A percentile compares a stretch with the other conserved stretches of the same genome.
Conservation (phyloP, 352 stramenopile genomes). For the Globisporangium sylvaticum region DNA sequence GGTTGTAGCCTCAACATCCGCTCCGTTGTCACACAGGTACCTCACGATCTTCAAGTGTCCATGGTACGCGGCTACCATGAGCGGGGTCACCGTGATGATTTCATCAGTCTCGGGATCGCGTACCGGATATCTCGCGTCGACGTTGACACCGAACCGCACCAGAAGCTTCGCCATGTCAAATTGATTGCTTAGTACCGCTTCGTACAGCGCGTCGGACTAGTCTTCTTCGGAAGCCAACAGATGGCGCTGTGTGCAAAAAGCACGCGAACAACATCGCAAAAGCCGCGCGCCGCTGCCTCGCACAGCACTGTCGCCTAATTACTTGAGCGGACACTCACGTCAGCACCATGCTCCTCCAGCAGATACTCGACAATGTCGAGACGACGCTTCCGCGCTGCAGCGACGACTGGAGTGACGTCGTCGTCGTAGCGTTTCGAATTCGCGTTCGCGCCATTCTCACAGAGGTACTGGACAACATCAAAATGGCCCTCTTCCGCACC, state of each 20-base stretch:
- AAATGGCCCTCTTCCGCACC: neutral
- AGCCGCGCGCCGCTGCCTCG: neutral
- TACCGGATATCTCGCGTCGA: neutral
- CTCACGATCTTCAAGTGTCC: neutral
- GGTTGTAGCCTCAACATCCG: neutral
- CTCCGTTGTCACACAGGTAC: neutral
- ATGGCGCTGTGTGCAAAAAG: neutral
- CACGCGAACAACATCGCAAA: neutral
- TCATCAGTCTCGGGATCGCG: neutral
- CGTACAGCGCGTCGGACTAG: neutral
- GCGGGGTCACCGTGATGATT: neutral
- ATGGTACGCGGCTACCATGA: neutral
- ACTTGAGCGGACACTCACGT: neutral
- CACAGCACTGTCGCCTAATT: neutral
- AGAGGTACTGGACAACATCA: constrained; percentile 1
- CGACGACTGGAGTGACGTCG: neutral
- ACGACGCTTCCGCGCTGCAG: neutral
- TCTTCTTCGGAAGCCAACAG: neutral
- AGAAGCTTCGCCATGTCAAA: constrained; percentile 1
- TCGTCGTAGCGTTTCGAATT: neutral
- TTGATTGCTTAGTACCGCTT: neutral
- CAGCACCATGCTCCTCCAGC: neutral
- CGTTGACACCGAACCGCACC: neutral
- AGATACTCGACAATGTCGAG: neutral
- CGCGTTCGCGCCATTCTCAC: neutral